Percentiles rank a stretch among this genome's conserved stretches.
Conservation (phyloP, 2,329 filamentous ascomycete genomes). For the Aspergillus piperis region DNA sequence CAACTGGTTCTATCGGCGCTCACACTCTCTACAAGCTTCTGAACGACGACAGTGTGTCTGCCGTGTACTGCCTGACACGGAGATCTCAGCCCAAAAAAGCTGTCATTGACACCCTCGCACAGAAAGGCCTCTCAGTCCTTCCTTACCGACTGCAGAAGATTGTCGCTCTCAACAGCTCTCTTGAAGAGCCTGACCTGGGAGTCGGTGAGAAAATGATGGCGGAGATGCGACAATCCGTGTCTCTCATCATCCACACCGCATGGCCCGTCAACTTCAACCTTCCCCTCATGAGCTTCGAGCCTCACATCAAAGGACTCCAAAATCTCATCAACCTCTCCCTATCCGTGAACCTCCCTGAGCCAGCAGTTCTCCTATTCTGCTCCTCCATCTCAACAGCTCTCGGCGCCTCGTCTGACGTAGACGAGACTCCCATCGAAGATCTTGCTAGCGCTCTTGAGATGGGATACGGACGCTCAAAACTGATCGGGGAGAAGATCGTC, state of each 20-base stretch:
- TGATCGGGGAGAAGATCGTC: constrained; percentile 35
- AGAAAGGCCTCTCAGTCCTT: constrained; percentile 26
- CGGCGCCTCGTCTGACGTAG: constrained; percentile 1
- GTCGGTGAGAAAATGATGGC: constrained; percentile 39
- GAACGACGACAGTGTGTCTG: constrained; percentile 35
- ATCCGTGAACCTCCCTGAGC: constrained; percentile 30
- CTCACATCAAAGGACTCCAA: constrained; percentile 48
- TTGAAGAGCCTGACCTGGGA: constrained; percentile 47
- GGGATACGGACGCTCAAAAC: constrained; percentile 38
- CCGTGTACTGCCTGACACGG: constrained; percentile 43
- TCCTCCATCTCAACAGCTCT: constrained; percentile 51
- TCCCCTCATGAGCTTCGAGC: constrained; percentile 50
- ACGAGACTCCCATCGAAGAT: constrained; percentile 19
- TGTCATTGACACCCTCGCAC: constrained; percentile 23
- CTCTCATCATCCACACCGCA: constrained; percentile 54
- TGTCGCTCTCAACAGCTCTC: constrained; percentile 40
- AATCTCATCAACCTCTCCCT: constrained; percentile 52
- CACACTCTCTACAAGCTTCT: constrained; percentile 44
- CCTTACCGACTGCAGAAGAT: constrained; percentile 36
- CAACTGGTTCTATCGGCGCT: constrained; percentile 47
- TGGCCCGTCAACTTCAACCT: constrained; percentile 61
- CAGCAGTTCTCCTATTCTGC: constrained; percentile 51
- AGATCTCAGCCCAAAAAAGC: constrained; percentile 23
- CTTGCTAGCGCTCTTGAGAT: constrained; percentile 25
- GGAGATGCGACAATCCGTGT: constrained; percentile 43